phyloP scores from a whole-genome alignment of 1,284 basidiomycete species.

The Meira nashicola region DNA sequence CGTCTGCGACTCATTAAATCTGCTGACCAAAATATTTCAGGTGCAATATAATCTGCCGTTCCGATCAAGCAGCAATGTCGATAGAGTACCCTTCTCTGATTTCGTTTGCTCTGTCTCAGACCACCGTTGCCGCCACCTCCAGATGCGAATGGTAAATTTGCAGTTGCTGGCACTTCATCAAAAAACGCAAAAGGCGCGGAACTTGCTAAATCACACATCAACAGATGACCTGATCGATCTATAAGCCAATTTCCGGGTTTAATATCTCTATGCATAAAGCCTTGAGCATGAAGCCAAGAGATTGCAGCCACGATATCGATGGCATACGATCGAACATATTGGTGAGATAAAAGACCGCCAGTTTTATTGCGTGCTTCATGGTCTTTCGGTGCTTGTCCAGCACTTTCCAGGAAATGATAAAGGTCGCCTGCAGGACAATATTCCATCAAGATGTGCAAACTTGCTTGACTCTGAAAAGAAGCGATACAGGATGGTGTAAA shows the following conservation, averaged over 20 bases:
- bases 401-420: constrained; percentile 41
- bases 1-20: background rate
- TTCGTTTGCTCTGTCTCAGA: background rate
- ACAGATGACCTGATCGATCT: constrained; percentile 42
- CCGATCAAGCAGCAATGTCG: constrained; percentile 44
- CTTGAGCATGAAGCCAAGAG: constrained; percentile 42
- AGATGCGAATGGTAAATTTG: background rate
- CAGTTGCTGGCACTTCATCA: constrained; percentile 3
- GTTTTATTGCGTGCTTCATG: constrained; percentile 7
- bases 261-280: constrained; percentile 49
- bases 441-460: constrained; percentile 50
- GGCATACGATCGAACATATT: constrained; percentile 40
- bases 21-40: constrained; percentile 39
- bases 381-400: constrained; percentile 8
- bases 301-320: constrained; percentile 49
- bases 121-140: background rate
- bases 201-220: constrained; percentile 50
- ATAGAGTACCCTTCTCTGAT: constrained; percentile 31
- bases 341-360: constrained; percentile 38
- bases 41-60: constrained; percentile 51
- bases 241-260: constrained; percentile 51
- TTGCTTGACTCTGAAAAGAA: constrained; percentile 42
- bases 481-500: constrained; percentile 42
- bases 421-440: constrained; percentile 50
- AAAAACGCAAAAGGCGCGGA: constrained; percentile 47